Evolutionary conservation across 805 yeast species (phyloP).

Genomic region (Alloascoidea africana): DNA sequence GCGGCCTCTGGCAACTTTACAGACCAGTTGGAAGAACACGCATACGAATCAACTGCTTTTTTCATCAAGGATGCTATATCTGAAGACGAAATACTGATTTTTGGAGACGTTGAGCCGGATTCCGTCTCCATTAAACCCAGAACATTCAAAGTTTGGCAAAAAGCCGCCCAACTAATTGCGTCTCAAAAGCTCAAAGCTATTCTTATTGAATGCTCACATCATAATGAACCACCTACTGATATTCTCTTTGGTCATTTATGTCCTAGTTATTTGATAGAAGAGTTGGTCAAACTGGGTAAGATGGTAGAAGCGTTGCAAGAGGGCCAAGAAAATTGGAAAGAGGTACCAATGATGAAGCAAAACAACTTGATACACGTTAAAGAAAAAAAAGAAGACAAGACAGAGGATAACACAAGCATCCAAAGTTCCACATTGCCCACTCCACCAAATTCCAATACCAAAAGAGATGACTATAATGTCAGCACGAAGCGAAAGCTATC

Average conservation of each 20-base stretch:
- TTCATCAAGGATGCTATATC: constrained; percentile 26
- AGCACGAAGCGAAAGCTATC: neutral
- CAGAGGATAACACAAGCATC: neutral
- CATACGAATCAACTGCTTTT: constrained; percentile 43
- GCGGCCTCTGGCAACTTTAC: constrained; percentile 22
- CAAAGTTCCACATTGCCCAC: neutral
- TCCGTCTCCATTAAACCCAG: constrained; percentile 21
- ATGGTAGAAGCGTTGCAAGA: too few relatives aligned
- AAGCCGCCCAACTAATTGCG: constrained; percentile 30
- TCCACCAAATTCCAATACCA: neutral
- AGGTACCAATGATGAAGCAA: too few relatives aligned
- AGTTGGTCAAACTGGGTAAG: constrained; percentile 24
- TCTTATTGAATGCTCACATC: constrained; percentile 66
- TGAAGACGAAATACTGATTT: constrained; percentile 32
- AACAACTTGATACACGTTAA: neutral
- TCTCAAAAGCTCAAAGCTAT: constrained; percentile 32
- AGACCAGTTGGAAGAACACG: too few relatives aligned
- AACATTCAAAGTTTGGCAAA: constrained; percentile 38
- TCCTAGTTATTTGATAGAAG: constrained; percentile 46
- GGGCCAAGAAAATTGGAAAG: too few relatives aligned
- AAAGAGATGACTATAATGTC: neutral
- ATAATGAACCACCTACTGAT: constrained; percentile 25
- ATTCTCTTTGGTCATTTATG: constrained; percentile 71
- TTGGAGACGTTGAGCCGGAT: constrained; percentile 83
- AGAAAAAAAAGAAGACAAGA: neutral